phyloP scores from a whole-genome alignment of 1,284 basidiomycete species.

The Ceratobasidium sp. region DNA sequence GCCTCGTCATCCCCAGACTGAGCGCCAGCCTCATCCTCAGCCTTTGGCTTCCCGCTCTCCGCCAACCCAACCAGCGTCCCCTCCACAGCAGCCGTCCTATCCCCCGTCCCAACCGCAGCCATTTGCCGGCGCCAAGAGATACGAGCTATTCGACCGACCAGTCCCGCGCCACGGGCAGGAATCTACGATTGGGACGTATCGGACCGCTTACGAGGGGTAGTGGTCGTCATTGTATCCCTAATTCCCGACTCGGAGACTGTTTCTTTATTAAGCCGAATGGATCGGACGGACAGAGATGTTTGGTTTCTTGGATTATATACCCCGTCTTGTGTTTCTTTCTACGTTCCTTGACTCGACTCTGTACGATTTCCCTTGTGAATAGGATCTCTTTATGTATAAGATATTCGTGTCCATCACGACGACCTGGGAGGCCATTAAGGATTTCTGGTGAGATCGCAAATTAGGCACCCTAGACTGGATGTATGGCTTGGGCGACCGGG shows the following conservation, averaged over 20 bases:
- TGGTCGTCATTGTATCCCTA: not conserved
- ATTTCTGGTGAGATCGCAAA: too few relatives aligned
- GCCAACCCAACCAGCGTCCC: not conserved
- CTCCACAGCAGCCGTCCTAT: not conserved
- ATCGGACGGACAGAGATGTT: not conserved
- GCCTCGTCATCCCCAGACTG: not conserved
- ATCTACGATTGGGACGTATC: conserved; percentile 20
- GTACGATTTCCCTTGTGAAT: not conserved
- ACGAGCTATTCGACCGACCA: not conserved
- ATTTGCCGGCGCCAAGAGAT: not conserved
- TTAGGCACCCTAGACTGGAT: too few relatives aligned
- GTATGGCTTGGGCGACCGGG: too few relatives aligned
- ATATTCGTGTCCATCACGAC: too few relatives aligned
- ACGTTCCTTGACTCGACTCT: not conserved
- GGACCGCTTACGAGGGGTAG: conserved; percentile 8
- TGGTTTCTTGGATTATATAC: not conserved
- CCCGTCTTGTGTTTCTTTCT: not conserved
- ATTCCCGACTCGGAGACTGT: not conserved
- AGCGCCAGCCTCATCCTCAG: not conserved
- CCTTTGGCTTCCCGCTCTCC: not conserved
- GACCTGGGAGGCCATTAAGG: too few relatives aligned
- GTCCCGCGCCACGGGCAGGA: conserved; percentile 8
- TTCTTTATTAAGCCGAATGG: not conserved
- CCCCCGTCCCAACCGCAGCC: not conserved
- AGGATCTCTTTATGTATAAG: not conserved